Evolutionary conservation across 768 basidiomycete genomes (phyloP), one percentile per base, ranked within the genome.

Genomic region (Mycena amicta): DNA sequence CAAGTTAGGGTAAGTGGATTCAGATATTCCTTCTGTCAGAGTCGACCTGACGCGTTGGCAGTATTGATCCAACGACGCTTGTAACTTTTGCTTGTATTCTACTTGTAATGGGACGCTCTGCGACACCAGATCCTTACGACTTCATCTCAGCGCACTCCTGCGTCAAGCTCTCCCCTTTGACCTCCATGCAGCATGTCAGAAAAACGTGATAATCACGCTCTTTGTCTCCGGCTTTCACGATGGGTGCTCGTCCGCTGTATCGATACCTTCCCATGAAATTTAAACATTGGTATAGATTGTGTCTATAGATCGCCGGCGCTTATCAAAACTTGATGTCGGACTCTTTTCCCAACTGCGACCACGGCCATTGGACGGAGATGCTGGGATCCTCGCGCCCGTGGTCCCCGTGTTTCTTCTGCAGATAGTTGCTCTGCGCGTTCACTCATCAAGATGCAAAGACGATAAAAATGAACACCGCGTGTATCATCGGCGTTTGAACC

Each of bases 1-100:
- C 95, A 98, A 76, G 87, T 98, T 62, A 77, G 95, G 79, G 95
- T 96, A 71, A 74, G 93, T 82, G n/a, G n/a, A n/a, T n/a, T 27
- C 26, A 26, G 27, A 13, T 27, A n/a, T 37, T 52, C 23, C 28
- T 37, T 56, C 18, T 23, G 41, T 37, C 11, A 18, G 33, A 8
- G 33, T 37, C 18, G 33, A 8, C 18, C 33, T 37, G 18, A 37
- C 33, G 33, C 8, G 11, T 18, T 8, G 18, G 33, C 33, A 37
- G 33, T 37, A 37, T 37, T 37, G 33, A 37, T 8, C 18, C 33
- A 37, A 37, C 18, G 11, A 37, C 18, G 33, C 18, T 37, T 37
- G 33, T 37, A 37, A 8, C 18, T 37, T 18, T 37, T 37, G 33
- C 11, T 8, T 8, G 33, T 37, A 18, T 37, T 8, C 33, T 37